Conservation (phyloP, 2,329 filamentous ascomycete genomes). For the Fusarium sp. region DNA sequence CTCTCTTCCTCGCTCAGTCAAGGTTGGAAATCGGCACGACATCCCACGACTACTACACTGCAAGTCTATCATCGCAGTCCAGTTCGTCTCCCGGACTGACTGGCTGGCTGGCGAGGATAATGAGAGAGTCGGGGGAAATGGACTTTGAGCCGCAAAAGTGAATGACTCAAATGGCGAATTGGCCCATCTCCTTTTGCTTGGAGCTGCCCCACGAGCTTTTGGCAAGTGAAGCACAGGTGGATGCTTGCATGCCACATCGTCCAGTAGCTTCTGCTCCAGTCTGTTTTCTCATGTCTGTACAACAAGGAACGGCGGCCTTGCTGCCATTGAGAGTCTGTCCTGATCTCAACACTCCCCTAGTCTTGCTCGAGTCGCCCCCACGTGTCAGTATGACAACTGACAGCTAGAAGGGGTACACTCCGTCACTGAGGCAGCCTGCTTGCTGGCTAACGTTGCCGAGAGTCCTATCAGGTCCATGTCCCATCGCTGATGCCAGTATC, state of each 20-base stretch:
- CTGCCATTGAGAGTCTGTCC: conserved; percentile 16
- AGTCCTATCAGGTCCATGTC: conserved; percentile 14
- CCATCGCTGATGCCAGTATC: conserved; percentile 4
- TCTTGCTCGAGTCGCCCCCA: conserved; percentile 40
- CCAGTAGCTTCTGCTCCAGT: conserved; percentile 37
- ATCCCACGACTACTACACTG: conserved; percentile 13
- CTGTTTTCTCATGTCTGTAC: conserved; percentile 37
- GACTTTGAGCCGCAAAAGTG: conserved; percentile 17
- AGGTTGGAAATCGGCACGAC: conserved; percentile 21
- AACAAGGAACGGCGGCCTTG: conserved; percentile 33
- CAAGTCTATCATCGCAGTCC: conserved; percentile 8
- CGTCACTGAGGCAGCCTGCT: conserved; percentile 17
- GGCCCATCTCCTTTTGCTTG: conserved; percentile 27
- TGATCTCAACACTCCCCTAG: conserved; percentile 29
- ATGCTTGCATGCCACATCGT: conserved; percentile 42
- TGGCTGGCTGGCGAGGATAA: background rate
- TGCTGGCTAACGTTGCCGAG: conserved; percentile 23
- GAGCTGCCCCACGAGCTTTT: conserved; percentile 35
- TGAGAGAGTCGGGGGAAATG: conserved; percentile 13
- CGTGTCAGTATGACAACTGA: conserved; percentile 41
- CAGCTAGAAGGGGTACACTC: conserved; percentile 18
- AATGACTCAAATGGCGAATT: conserved; percentile 22
- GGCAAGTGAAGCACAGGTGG: conserved; percentile 38
- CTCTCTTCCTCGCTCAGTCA: conserved; percentile 8
- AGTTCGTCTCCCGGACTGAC: conserved; percentile 15